Base-by-base conservation (phyloP, 1,139 yeast genomes). In the Taphrina populina region DNA sequence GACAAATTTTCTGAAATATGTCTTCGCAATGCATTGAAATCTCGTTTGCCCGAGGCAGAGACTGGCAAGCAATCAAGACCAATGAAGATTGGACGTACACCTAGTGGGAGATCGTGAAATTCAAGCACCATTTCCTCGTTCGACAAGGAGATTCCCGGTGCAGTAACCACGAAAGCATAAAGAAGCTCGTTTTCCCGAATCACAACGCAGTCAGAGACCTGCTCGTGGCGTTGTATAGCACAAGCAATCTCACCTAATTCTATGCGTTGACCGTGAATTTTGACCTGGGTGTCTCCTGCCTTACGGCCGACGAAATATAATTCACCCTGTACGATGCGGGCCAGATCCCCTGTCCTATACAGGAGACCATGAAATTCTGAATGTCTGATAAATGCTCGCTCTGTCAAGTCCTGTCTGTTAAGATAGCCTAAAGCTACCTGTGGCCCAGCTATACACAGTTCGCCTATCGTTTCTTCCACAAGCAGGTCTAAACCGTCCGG, bases 201-300 rank as follows among this genome's bases (percentile, higher is more conserved):
- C 13, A 57, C 26, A 6, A 63, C 64, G 15, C 61, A 58, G 7
- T 43, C 37, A 7, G 39, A 21, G 8, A 58, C 54, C 11, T 56
- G 35, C 4, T 21, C 8, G n/a, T 37, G 32, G 2, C 20, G 33
- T 4, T 41, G 43, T 13, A 63, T 45, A 5, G 54, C 62, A 33
- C 51, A 39, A 26, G 64, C 68, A 15, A 66, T 63, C 51, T 66
- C 68, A 4, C 66, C 68, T 2, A 66, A 59, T 32, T 66, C 68
- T n/a, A 66, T 59, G 13, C 68, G 57, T 15, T 65, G 68, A 2
- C 68, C 68, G 10, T 65, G 62, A 5, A 66, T 37, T 49, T 66
- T 66, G 30, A 66, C 65, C 37, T 66, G 68, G n/a, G 62, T 61
- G 26, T 65, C 68, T 24, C 61, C 57, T 10, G 36, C 32, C 10